Conservation (phyloP, 306 rosid genomes). For the Gynostemma pentaphyllum region DNA sequence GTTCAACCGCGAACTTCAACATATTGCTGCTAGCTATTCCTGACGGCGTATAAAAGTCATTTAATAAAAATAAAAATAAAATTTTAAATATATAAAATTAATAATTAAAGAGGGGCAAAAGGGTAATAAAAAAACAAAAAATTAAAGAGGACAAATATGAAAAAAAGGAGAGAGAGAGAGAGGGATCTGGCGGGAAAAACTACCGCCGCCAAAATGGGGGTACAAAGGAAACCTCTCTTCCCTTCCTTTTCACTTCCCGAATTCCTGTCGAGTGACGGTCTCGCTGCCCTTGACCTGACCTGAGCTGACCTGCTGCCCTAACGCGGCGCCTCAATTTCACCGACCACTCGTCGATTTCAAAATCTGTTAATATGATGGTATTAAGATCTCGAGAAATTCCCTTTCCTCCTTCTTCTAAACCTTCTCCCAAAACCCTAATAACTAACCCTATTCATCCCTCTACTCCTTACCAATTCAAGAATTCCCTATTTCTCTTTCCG, state of each 20-base stretch:
- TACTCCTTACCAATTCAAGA: slow-evolving; percentile 9
- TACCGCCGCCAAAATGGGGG: background rate
- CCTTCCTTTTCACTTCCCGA: too few species aligned
- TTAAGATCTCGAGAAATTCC: slow-evolving; percentile 22
- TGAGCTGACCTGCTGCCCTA: too few species aligned
- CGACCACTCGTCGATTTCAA: background rate
- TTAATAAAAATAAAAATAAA: too few species aligned
- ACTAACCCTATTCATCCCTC: background rate
- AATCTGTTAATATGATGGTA: slow-evolving; percentile 34
- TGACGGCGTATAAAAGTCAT: too few species aligned
- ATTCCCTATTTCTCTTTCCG: too few species aligned
- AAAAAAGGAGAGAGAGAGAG: background rate
- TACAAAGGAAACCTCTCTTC: slow-evolving; percentile 1
- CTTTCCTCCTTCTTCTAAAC: slow-evolving; percentile 8
- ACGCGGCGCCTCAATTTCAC: background rate
- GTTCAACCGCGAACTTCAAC: slow-evolving; percentile 67
- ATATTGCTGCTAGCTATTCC: slow-evolving; percentile 77
- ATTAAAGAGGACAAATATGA: too few species aligned
- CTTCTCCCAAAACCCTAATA: slow-evolving; percentile 8
- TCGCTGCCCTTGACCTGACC: too few species aligned
- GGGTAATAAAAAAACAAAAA: too few species aligned
- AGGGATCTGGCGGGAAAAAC: slow-evolving; percentile 14
- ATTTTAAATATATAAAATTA: too few species aligned
- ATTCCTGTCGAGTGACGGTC: too few species aligned
- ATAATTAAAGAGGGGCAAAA: too few species aligned